Evolutionary conservation across 352 stramenopile genomes (phyloP), one percentile per base, ranked within the genome.

Genomic region (Phytophthora foliorum): DNA sequence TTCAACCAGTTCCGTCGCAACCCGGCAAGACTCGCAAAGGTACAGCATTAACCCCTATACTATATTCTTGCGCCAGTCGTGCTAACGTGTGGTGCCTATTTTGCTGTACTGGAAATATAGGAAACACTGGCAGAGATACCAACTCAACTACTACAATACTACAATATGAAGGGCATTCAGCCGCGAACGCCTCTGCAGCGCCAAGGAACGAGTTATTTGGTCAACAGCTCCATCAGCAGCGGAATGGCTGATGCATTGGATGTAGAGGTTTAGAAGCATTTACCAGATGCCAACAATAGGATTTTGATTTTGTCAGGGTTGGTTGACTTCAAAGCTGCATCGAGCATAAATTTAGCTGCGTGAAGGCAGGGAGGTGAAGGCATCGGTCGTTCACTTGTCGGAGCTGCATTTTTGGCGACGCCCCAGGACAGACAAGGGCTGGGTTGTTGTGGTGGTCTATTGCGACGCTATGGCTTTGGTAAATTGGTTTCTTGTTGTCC

Each of bases 81-180:
- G 6, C n/a, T 25, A 48, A 25, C 9, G 16, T 46, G 39, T 22
- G 17, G 7, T 46, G 17, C 10, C 3, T 48, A 25, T 48, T 25
- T 14, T 48, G 21, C 21, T 34, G 29, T 34, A 14, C 29, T 34
- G 29, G 7, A 34, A 65, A 59, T 14, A 6, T 29, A 36, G 9
- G 85, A 91, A 66, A 93, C 85, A 17, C 58, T 93, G 51, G 80
- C 82, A 4, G 85, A 93, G 50, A 90, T 93, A 39, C 82, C 85
- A 6, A 77, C 77, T 6, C 85, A 93, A 51, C 34, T 93, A 36
- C 55, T 81, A 24, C 78, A 90, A 59, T 80, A 89, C 55, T 91
- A 90, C 55, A 84, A 77, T 11, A 75, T 80, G 60, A 81, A 80
- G 27, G 72, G 75, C n/a, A 85, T 91, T 63, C 78, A 79, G 22